Percentiles rank a stretch among this genome's conserved stretches.
Evolutionary conservation across 1,284 basidiomycete species (phyloP).

Genomic region (Cryptococcus sp.): DNA sequence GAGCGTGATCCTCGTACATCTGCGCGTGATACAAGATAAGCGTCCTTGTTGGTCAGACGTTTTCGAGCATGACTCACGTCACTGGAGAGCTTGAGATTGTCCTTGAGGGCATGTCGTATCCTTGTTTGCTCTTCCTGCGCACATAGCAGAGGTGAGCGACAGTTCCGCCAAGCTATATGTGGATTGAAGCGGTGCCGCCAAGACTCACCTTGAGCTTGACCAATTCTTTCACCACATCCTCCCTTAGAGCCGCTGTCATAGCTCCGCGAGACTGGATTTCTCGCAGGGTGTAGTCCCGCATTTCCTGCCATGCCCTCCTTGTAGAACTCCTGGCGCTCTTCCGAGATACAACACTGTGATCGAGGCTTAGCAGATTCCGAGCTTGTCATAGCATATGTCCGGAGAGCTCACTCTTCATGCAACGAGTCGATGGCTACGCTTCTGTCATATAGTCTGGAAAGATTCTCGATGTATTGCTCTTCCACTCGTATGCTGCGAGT

Average conservation of each 20-base stretch:
- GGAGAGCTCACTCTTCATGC: conserved; percentile 46
- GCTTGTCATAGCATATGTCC: neutral
- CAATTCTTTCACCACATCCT: conserved; percentile 71
- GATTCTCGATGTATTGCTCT: conserved; percentile 72
- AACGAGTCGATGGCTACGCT: conserved; percentile 64
- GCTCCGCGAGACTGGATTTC: conserved; percentile 81
- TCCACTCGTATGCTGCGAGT: conserved; percentile 71
- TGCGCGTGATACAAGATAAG: conserved; percentile 11
- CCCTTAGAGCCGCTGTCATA: conserved; percentile 67
- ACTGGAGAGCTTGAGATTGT: conserved; percentile 76
- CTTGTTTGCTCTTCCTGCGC: conserved; percentile 75
- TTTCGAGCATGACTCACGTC: conserved; percentile 26
- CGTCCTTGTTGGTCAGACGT: neutral
- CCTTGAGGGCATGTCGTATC: conserved; percentile 82
- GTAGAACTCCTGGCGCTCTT: conserved; percentile 16
- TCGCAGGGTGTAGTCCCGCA: conserved; percentile 77
- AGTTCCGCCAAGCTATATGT: neutral
- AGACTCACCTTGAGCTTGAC: conserved; percentile 63
- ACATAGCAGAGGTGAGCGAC: neutral
- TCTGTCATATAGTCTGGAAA: conserved; percentile 69
- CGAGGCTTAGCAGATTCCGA: too few species aligned
- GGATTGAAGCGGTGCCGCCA: neutral
- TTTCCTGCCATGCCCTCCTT: conserved; percentile 74
- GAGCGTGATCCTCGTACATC: conserved; percentile 75
- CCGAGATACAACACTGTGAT: neutral